Base-by-base conservation (phyloP, 2,329 filamentous ascomycete species). In the Septoria linicola region DNA sequence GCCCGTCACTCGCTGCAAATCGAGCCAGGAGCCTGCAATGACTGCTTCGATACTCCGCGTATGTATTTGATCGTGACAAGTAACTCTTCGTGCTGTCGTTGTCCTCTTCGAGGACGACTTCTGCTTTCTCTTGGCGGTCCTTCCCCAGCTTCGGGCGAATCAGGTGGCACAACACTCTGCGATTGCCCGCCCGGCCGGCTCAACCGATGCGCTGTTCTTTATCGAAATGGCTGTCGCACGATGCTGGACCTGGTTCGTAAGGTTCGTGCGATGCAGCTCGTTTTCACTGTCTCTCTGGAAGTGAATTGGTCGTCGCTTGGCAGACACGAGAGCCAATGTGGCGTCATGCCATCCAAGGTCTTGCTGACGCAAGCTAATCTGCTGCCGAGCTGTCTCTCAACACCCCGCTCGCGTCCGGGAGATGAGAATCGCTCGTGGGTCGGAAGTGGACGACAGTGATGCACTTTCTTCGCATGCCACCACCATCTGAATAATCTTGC, bases 1-100 rank as follows among this genome's bases (percentile, higher is more conserved):
- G 35, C 40, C 41, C 30, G 36, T 23, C 21, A 44, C 13, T 16
- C 37, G 42, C 20, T 30, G 19, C 47, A 51, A 63, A 58, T 34
- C 53, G 41, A 55, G 55, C 46, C 59, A 60, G 62, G 51, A 56
- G 59, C 54, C 54, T 63, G 58, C 52, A 44, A 56, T 43, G 48
- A 49, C 37, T 44, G 49, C 49, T 51, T 58, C 49, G 52, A 63
- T 63, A 58, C 49, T 60, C 63, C 58, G 49, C 60, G 48, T 56
- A 54, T 60, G 49, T 61, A 60, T 62, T 58, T 19, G 44, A 39
- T 41, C 39, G 41, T 41, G 46, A 46, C 39, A 49, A 40, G 40
- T 44, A 39, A 35, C 13, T 50, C 34, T 34, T 52, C 34, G 49
- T 48, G 44, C 51, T 52, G 49, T 47, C 40, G 48, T 47, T 34